Conservation (phyloP, 352 stramenopile species). For the Globisporangium orthogonon region DNA sequence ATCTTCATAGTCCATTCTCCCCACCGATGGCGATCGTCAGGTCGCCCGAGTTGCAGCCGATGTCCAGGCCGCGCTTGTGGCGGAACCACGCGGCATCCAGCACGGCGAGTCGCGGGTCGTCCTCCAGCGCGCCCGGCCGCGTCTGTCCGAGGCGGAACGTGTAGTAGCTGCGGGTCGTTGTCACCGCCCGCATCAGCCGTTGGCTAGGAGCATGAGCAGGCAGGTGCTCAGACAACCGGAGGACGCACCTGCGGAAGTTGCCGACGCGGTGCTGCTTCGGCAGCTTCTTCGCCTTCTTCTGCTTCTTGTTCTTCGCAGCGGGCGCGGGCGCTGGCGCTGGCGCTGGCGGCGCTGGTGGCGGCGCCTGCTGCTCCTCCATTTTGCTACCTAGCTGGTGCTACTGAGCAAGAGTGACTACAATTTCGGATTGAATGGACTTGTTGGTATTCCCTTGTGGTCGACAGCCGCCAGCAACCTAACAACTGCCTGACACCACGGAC, state of each 20-base stretch:
- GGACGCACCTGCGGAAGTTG: constrained; percentile 63
- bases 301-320: constrained; percentile 6
- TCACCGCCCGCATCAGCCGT: too few species aligned
- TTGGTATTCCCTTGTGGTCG: too few species aligned
- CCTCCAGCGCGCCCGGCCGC: constrained; percentile 33
- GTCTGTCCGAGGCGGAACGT: constrained; percentile 63
- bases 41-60: constrained; percentile 81
- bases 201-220: too few species aligned
- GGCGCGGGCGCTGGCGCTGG: not conserved
- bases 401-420: too few species aligned
- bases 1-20: not conserved
- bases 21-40: constrained; percentile 65
- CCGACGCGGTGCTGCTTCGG: constrained; percentile 50
- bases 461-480: too few species aligned
- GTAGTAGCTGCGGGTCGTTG: constrained; percentile 46
- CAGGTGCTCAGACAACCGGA: too few species aligned
- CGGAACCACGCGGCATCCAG: constrained; percentile 67
- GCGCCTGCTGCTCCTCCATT: too few species aligned
- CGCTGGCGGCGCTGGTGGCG: too few species aligned
- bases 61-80: constrained; percentile 56
- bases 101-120: constrained; percentile 50
- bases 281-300: constrained; percentile 21
- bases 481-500: too few species aligned
- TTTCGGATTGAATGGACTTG: too few species aligned
- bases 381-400: too few species aligned